Evolutionary conservation across 305 asterid genomes (phyloP).

Genomic region (Fraxinus dipetala): DNA sequence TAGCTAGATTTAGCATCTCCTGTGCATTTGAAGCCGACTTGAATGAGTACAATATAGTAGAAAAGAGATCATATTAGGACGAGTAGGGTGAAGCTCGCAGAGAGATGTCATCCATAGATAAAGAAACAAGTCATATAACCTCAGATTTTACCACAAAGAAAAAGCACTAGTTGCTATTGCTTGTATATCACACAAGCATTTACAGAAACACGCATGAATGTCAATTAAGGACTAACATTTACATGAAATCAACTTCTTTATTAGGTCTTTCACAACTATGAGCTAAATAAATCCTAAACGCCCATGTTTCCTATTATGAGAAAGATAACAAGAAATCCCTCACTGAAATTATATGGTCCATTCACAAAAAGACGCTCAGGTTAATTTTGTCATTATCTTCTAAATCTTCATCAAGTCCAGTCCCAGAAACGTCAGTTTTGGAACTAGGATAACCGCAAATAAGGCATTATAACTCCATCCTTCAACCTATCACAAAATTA

Average conservation of each 20-base stretch:
- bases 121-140: not conserved
- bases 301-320: not conserved
- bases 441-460: not conserved
- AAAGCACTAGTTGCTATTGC: not conserved
- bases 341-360: not conserved
- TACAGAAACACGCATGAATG: not conserved
- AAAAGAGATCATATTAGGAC: not conserved
- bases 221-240: not conserved
- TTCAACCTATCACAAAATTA: not conserved
- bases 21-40: conserved; percentile 28
- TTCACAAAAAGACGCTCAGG: not conserved
- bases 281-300: not conserved
- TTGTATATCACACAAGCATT: not conserved
- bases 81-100: not conserved
- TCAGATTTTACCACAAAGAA: not conserved
- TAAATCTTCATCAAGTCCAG: not conserved
- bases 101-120: not conserved
- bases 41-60: conserved; percentile 1
- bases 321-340: not conserved
- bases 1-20: conserved; percentile 89
- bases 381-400: not conserved
- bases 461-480: not conserved
- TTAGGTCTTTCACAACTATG: not conserved
- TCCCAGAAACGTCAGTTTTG: not conserved
- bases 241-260: not conserved